phyloP scores from a whole-genome alignment of 169 alveolate species.

The Plasmodium relictum region DNA sequence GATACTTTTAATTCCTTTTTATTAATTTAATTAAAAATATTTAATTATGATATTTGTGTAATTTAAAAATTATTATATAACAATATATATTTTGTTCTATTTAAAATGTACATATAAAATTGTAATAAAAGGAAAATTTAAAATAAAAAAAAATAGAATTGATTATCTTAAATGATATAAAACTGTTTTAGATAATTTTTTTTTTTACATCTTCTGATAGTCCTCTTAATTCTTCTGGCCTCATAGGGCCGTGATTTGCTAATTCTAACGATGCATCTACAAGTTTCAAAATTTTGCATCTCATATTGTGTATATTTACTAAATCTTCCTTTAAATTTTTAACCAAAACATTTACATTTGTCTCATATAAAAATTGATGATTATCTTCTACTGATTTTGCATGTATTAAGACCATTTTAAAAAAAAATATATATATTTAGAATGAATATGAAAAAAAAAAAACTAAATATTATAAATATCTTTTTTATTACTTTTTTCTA shows the following conservation, averaged over 20 bases:
- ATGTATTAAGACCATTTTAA: conserved; percentile 93
- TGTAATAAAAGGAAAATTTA: too few species aligned
- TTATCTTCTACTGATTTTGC: conserved; percentile 91
- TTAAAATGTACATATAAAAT: too few species aligned
- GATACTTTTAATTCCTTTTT: conserved; percentile 82
- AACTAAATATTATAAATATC: not conserved
- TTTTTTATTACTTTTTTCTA: too few species aligned
- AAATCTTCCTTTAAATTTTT: conserved; percentile 85
- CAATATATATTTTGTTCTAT: too few species aligned
- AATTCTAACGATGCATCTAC: conserved; percentile 91
- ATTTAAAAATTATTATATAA: not conserved
- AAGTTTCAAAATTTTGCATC: conserved; percentile 89
- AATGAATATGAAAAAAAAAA: not conserved
- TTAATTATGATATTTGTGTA: not conserved
- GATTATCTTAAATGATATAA: too few species aligned
- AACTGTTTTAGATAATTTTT: too few species aligned
- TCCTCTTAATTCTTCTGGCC: conserved; percentile 96
- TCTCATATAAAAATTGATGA: conserved; percentile 93
- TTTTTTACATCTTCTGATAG: conserved; percentile 90
- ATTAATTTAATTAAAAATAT: not conserved
- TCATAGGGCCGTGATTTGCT: conserved; percentile 94
- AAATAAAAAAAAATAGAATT: too few species aligned
- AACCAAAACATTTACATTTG: conserved; percentile 82
- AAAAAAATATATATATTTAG: not conserved
- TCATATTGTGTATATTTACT: conserved; percentile 84